Base-by-base conservation (phyloP, 2,329 filamentous ascomycete species). In the Stachybotrys echinatus region DNA sequence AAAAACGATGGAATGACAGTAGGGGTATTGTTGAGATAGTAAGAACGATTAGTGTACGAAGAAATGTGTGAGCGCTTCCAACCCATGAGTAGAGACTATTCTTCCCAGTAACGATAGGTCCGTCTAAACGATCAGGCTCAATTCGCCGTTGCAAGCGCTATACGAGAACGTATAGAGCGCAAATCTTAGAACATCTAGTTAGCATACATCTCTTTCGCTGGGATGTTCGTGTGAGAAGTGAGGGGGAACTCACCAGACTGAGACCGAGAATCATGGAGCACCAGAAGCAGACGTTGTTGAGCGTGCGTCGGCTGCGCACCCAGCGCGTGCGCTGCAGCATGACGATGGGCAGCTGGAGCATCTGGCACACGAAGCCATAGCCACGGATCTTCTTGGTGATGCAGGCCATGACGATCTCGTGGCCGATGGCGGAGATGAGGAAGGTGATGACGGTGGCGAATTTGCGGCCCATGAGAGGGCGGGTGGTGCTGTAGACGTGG, bases 371-470 rank as follows among this genome's bases (percentile, higher is more conserved):
- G 65, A 96, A 95, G 10, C 92, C 94, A 64, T 97, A 99, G 12
- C 94, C 94, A 37, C 94, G 77, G 43, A 97, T 76, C 74, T 99
- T 97, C 76, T 96, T 92, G 22, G 92, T 96, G 65, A 99, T 97
- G 67, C 92, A 97, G 7, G 88, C 91, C 88, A 99, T 95, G 61
- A 99, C 89, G 50, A 99, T 80, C 69, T 99, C 94, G 65, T 97
- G 94, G 17, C 90, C 91, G 20, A 95, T 65, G 34, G 94, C 89
- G 52, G 86, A 92, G 61, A 97, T 87, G 50, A 97, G 72, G 64
- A 99, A 97, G 1, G 94, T 97, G 58, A 96, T 88, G 53, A 91
- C 72, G 22, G 92, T 97, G 22, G 94, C 92, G 50, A 87, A 76
- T 17, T 80, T 77, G 50, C 85, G 83, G 19, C 89, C 92, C 60